Base-by-base conservation (phyloP, 2,329 filamentous ascomycete species). In the Teratosphaeria pseudoeucalypti region DNA sequence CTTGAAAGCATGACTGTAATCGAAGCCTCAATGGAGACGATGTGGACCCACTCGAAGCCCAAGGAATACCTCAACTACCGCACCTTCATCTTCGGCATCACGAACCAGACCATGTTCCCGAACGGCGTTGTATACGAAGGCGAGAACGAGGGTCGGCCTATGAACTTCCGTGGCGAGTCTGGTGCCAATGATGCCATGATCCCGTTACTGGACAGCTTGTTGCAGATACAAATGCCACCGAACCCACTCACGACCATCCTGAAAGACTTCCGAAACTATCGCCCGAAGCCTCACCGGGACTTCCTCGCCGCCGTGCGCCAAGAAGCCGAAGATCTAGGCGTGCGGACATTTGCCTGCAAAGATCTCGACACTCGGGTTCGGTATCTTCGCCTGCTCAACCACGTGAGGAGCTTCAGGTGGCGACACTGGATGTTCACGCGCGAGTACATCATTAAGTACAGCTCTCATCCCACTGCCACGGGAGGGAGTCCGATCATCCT, bases 31-130 rank as follows among this genome's bases (percentile, higher is more conserved):
- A 72, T 72, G 71, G 70, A 72, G 56, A 66, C 79, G 53, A 97
- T 97, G 92, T 96, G 92, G 92, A 82, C 81, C 61, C 89, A 91
- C 73, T 94, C 89, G 59, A 88, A 89, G 67, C 92, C 92, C 2
- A 81, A 82, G 19, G 84, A 90, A 65, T 96, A 96, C 77, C 90
- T 88, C 61, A 87, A 84, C 66, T 96, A 96, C 83, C 88, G 92
- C 49, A 95, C 92, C 11, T 96, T 96, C 79, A 96, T 96, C 77
- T 96, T 96, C 71, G 92, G 92, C 67, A 96, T 96, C 75, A 95
- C 90, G 1, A 88, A 84, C 55, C 92, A 96, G 75, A 87, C 85
- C 68, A 96, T 96, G 91, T 96, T 96, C 75, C 92, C 92, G 9
- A 79, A 92, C 63, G 92, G 92, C 9, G 92, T 96, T 7, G 76